These are phyloP conservation scores for Bipolaris oryzae DNA, from an alignment of 2,329 filamentous ascomycete species.

Conservation along the genomic window DNA sequence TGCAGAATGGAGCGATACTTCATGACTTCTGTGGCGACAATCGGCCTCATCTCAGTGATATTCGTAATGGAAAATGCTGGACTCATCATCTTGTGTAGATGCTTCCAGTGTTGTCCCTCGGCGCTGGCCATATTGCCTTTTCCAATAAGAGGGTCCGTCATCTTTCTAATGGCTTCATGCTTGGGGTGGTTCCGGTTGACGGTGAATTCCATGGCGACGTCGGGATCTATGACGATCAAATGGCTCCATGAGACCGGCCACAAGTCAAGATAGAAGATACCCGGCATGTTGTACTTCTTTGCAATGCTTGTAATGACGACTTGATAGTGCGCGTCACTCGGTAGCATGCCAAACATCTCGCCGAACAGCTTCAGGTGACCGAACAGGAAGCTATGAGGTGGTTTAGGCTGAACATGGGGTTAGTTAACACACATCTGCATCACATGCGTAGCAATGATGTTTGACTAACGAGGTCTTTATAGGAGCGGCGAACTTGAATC, in stretches of 20 bases:
- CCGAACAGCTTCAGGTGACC: conserved; percentile 51
- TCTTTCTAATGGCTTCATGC: conserved; percentile 24
- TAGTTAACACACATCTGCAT: neutral
- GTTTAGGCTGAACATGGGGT: conserved; percentile 40
- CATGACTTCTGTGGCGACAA: conserved; percentile 34
- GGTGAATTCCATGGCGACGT: conserved; percentile 49
- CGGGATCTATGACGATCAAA: conserved; percentile 47
- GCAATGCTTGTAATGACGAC: conserved; percentile 42
- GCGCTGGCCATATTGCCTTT: conserved; percentile 35
- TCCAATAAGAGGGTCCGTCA: conserved; percentile 38
- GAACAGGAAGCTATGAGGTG: conserved; percentile 51
- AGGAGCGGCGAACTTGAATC: conserved; percentile 30
- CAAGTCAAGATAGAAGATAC: conserved; percentile 53
- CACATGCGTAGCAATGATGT: neutral
- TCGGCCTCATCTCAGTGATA: conserved; percentile 37
- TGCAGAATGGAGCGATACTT: conserved; percentile 36
- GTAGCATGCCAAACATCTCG: conserved; percentile 42
- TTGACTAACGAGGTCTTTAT: conserved; percentile 30
- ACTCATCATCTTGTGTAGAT: conserved; percentile 43
- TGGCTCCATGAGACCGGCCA: conserved; percentile 49
- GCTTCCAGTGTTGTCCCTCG: conserved; percentile 46
- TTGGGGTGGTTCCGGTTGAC: conserved; percentile 43
- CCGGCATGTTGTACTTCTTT: conserved; percentile 43
- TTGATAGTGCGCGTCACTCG: conserved; percentile 47
- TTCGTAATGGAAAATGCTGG: conserved; percentile 44